Percentiles rank a stretch among this genome's conserved stretches.
These are phyloP conservation scores for Laburnicola sp. DNA, from an alignment of 2,329 filamentous ascomycete genomes.

Conservation along the genomic window DNA sequence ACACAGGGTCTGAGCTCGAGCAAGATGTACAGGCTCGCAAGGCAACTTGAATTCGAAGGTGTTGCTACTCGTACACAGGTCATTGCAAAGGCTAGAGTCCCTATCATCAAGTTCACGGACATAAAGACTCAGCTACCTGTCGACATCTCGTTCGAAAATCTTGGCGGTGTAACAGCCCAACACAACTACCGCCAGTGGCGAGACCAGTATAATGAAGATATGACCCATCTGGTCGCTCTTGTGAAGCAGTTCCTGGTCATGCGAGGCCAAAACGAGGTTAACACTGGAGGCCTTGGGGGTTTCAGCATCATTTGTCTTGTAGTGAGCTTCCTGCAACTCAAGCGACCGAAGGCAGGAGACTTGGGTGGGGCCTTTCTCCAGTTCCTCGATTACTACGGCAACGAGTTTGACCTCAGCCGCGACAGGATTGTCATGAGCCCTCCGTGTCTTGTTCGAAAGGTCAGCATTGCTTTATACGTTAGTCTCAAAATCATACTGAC, in stretches of 20 bases:
- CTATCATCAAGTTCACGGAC: conserved; percentile 90
- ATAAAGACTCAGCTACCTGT: conserved; percentile 76
- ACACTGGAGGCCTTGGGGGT: conserved; percentile 86
- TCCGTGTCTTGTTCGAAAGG: conserved; percentile 77
- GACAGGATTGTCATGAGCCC: conserved; percentile 74
- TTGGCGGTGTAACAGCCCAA: conserved; percentile 77
- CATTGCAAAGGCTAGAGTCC: conserved; percentile 78
- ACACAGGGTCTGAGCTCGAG: conserved; percentile 16
- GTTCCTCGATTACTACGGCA: conserved; percentile 89
- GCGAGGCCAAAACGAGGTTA: conserved; percentile 87
- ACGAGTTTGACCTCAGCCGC: conserved; percentile 69
- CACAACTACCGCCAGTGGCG: conserved; percentile 76
- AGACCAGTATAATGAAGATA: conserved; percentile 74
- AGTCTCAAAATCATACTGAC: conserved; percentile 9
- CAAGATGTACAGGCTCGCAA: conserved; percentile 65
- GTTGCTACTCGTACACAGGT: conserved; percentile 66
- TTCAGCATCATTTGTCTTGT: conserved; percentile 94
- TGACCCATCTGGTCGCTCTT: conserved; percentile 82
- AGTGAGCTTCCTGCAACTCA: conserved; percentile 79
- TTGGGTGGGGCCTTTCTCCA: conserved; percentile 81
- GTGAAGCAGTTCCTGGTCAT: conserved; percentile 93
- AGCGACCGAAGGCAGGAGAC: conserved; percentile 55
- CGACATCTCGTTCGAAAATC: conserved; percentile 93
- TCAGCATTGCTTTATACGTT: conserved; percentile 40
- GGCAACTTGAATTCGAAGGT: conserved; percentile 57